These are phyloP conservation scores for Colletotrichum trifolii DNA, from an alignment of 2,329 filamentous ascomycete genomes.

Conservation along the genomic window DNA sequence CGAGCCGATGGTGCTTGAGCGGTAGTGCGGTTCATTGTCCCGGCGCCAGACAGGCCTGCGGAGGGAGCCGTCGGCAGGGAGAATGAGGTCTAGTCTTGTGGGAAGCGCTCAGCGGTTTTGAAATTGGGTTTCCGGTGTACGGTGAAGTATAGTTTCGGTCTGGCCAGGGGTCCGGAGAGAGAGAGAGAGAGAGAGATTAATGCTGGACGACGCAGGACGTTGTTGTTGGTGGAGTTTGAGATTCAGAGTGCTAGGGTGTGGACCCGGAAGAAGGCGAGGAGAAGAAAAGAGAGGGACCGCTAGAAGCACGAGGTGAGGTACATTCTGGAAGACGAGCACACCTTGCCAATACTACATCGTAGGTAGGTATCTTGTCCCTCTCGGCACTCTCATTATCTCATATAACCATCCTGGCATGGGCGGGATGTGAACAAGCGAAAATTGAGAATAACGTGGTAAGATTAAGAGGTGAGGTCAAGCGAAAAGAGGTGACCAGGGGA, in stretches of 20 bases:
- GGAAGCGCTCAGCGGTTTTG: constrained; percentile 15
- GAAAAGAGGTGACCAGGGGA: neutral
- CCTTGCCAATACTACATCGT: no score
- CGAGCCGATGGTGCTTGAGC: constrained; percentile 20
- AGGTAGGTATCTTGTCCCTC: no score
- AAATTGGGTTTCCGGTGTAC: constrained; percentile 16
- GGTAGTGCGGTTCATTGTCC: constrained; percentile 1
- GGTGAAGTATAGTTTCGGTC: neutral
- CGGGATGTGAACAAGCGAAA: neutral
- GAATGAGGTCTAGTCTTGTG: neutral
- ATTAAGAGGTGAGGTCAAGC: constrained; percentile 31
- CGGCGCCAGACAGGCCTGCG: neutral
- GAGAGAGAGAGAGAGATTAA: neutral
- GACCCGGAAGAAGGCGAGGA: constrained; percentile 31
- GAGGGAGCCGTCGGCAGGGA: neutral
- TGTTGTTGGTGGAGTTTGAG: constrained; percentile 20
- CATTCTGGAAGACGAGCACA: no score
- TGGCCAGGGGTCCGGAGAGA: neutral
- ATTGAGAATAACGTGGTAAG: constrained; percentile 30
- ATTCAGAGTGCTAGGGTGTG: constrained; percentile 17
- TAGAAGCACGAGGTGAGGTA: constrained; percentile 16
- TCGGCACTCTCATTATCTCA: no score
- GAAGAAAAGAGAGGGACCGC: constrained; percentile 34
- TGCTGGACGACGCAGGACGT: neutral
- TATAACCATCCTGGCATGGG: no score